A percentile compares a stretch with the other conserved stretches of the same genome.
Conservation (phyloP, 345 rosid species). For the Aquilaria sinensis region DNA sequence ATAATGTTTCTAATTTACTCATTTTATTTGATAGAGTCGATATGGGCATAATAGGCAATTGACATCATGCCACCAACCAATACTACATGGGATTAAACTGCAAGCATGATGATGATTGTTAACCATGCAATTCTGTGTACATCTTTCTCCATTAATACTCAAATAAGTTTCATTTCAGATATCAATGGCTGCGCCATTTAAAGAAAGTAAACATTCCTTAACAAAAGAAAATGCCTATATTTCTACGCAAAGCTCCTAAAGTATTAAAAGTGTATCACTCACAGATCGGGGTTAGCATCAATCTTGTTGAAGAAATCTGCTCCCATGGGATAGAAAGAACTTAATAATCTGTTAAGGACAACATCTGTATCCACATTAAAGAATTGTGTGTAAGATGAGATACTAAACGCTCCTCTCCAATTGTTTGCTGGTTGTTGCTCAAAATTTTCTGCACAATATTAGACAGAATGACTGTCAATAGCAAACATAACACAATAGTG, state of each 20-base stretch:
- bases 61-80: too few relatives aligned
- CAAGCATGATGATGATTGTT: too few relatives aligned
- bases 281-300: slow-evolving; percentile 94
- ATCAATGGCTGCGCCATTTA: too few relatives aligned
- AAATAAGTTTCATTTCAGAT: too few relatives aligned
- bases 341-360: slow-evolving; percentile 72
- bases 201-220: too few relatives aligned
- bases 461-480: slow-evolving; percentile 3
- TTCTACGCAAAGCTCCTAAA: slow-evolving; percentile 1
- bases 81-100: too few relatives aligned
- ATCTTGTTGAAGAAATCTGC: slow-evolving; percentile 90
- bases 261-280: slow-evolving; percentile 28
- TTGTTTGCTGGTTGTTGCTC: slow-evolving; percentile 72
- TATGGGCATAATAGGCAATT: too few relatives aligned
- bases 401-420: slow-evolving; percentile 80
- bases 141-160: too few relatives aligned
- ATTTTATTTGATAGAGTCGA: too few relatives aligned
- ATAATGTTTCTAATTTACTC: too few relatives aligned
- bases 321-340: slow-evolving; percentile 61
- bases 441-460: slow-evolving; percentile 48
- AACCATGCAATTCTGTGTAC: too few relatives aligned
- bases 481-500: not conserved
- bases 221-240: not conserved
- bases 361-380: slow-evolving; percentile 87
- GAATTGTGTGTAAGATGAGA: slow-evolving; percentile 77